A percentile compares a stretch with the other conserved stretches of the same genome.
These are phyloP conservation scores for Didymellaceae sp. DNA, from an alignment of 2,329 filamentous ascomycete species.

Conservation along the genomic window DNA sequence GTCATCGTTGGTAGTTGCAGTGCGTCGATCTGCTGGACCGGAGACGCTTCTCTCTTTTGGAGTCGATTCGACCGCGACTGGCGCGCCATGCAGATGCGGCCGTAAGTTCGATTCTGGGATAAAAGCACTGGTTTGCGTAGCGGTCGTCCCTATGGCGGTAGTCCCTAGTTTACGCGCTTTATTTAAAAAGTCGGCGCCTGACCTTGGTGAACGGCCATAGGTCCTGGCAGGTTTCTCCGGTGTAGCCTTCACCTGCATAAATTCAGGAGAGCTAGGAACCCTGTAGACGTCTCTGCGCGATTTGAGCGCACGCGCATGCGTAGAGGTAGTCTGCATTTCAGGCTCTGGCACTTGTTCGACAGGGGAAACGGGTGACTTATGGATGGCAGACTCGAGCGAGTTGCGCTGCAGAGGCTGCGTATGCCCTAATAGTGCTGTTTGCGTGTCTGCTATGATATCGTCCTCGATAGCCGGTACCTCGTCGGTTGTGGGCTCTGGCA, in stretches of 20 bases:
- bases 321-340: background rate
- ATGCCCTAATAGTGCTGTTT: background rate
- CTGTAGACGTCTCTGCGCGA: constrained; percentile 26
- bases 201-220: constrained; percentile 23
- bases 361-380: constrained; percentile 16
- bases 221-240: constrained; percentile 19
- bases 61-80: constrained; percentile 22
- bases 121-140: background rate
- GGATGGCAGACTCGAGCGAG: constrained; percentile 8
- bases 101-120: too few species aligned
- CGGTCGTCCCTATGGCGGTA: background rate
- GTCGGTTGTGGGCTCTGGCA: background rate
- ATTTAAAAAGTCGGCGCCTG: constrained; percentile 19
- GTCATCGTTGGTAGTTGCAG: background rate
- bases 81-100: too few species aligned
- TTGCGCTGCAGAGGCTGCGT: background rate
- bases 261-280: constrained; percentile 26
- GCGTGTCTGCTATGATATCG: background rate
- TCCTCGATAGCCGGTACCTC: background rate
- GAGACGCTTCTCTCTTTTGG: constrained; percentile 9
- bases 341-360: constrained; percentile 2
- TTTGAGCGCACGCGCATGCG: background rate
- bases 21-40: background rate
- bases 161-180: constrained; percentile 10
- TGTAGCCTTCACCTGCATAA: constrained; percentile 14